These are phyloP conservation scores for Ustilago tritici DNA, from an alignment of 1,284 basidiomycete species.

Conservation along the genomic window DNA sequence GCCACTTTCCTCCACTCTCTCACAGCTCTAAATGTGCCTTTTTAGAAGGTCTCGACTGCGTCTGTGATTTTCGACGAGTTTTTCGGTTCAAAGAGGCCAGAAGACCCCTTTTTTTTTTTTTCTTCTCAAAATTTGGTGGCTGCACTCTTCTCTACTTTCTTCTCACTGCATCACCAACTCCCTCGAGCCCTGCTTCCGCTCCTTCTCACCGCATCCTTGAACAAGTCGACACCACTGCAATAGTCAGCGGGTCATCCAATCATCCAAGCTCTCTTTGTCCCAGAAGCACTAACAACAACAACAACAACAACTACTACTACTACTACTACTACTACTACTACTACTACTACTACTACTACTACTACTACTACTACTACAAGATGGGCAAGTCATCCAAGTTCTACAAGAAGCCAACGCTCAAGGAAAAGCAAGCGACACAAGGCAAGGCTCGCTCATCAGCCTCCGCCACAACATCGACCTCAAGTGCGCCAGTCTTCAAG, in stretches of 20 bases:
- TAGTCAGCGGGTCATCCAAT: no score
- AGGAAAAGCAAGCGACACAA: conserved; percentile 44
- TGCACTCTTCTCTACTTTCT: background rate
- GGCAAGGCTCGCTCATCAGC: conserved; percentile 41
- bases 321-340: background rate
- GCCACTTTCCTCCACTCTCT: background rate
- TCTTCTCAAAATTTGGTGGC: background rate
- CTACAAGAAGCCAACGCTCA: conserved; percentile 56
- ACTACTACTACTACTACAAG: background rate
- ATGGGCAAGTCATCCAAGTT: conserved; percentile 58
- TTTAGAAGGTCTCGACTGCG: background rate
- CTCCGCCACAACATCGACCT: conserved; percentile 8
- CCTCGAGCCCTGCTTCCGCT: background rate
- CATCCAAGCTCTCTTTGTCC: no score
- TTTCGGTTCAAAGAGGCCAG: conserved; percentile 10
- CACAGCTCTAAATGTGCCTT: background rate
- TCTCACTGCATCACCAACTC: no score
- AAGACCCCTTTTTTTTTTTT: background rate
- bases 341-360: no score
- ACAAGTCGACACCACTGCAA: no score
- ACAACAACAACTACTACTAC: no score
- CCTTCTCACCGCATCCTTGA: background rate
- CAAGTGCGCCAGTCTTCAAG: conserved; percentile 24
- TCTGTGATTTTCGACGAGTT: no score
- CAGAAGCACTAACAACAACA: no score